A percentile compares a stretch with the other conserved stretches of the same genome.
phyloP scores from a whole-genome alignment of 2,329 filamentous ascomycete genomes.

The Pestalotiopsis fici region DNA sequence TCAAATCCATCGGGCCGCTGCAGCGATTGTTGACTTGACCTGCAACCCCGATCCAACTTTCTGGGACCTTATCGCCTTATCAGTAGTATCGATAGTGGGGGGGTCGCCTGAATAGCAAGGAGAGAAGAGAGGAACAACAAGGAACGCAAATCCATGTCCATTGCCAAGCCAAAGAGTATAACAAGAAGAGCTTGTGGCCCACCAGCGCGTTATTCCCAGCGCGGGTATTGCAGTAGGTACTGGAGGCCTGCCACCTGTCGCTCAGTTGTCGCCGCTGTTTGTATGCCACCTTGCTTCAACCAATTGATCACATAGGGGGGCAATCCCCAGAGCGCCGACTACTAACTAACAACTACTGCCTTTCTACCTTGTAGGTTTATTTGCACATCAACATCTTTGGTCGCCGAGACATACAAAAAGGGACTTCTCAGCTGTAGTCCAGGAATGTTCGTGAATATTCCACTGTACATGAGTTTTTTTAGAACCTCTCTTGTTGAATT shows the following conservation, averaged over 20 bases:
- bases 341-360: background rate
- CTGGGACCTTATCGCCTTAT: background rate
- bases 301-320: background rate
- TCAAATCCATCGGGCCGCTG: background rate
- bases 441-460: background rate
- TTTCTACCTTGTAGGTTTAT: no score
- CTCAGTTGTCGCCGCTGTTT: background rate
- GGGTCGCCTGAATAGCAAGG: background rate
- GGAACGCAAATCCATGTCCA: background rate
- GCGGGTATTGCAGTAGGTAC: no score
- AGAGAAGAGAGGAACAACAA: background rate
- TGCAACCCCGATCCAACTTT: background rate
- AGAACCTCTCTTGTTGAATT: background rate
- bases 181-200: background rate
- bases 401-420: background rate
- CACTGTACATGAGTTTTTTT: background rate
- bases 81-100: background rate
- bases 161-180: background rate
- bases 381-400: background rate
- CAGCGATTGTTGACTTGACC: background rate
- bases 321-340: background rate
- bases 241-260: background rate
- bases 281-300: background rate
- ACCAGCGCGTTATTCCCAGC: background rate
- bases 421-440: background rate